Conservation (phyloP, 2,329 filamentous ascomycete species). For the Colletotrichum orbiculare region DNA sequence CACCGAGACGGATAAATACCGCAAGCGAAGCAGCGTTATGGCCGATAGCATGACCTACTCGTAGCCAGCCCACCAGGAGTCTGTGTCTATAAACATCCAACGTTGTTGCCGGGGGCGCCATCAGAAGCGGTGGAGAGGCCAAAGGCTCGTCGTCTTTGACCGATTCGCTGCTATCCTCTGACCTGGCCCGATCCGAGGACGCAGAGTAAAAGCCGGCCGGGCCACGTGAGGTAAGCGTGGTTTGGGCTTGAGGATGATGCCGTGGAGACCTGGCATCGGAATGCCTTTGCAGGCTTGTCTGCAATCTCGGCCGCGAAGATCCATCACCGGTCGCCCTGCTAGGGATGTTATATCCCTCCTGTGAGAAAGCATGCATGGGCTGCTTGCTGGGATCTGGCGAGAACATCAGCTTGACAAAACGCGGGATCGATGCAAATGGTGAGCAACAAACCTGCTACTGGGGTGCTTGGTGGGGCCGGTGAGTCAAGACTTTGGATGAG, state of each 20-base stretch:
- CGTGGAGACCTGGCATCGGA: slow-evolving; percentile 43
- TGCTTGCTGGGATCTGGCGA: slow-evolving; percentile 47
- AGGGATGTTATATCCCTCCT: slow-evolving; percentile 44
- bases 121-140: slow-evolving; percentile 56
- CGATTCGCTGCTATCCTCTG: slow-evolving; percentile 25
- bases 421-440: slow-evolving; percentile 16
- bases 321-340: slow-evolving; percentile 39
- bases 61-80: slow-evolving; percentile 50
- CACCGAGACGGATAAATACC: slow-evolving; percentile 60
- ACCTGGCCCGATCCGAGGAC: slow-evolving; percentile 44
- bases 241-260: slow-evolving; percentile 39
- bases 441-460: slow-evolving; percentile 53
- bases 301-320: slow-evolving; percentile 42
- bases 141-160: slow-evolving; percentile 38
- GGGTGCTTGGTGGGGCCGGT: slow-evolving; percentile 60
- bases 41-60: slow-evolving; percentile 43
- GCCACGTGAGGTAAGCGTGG: slow-evolving; percentile 54
- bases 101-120: slow-evolving; percentile 59
- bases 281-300: slow-evolving; percentile 47
- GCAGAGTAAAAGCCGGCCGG: slow-evolving; percentile 49
- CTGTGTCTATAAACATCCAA: slow-evolving; percentile 48
- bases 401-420: slow-evolving; percentile 33
- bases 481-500: slow-evolving; percentile 68
- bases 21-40: slow-evolving; percentile 46
- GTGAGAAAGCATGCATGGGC: slow-evolving; percentile 41